phyloP scores from a whole-genome alignment of 2,329 filamentous ascomycete genomes.

The Aspergillus transmontanensis region DNA sequence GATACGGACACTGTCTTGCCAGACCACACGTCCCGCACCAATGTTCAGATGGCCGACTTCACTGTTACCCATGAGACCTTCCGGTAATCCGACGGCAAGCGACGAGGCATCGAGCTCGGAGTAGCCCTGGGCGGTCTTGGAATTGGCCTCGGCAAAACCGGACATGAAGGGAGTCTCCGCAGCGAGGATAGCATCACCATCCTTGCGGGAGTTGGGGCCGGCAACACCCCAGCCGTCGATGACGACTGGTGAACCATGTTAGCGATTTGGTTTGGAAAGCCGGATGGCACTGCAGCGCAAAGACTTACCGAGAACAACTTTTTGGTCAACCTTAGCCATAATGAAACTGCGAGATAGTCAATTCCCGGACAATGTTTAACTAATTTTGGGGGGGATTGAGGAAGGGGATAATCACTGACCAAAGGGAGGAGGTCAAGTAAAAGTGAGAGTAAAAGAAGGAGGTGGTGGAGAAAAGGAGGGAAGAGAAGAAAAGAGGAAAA shows the following conservation, averaged over 20 bases:
- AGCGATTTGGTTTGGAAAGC: conserved; percentile 26
- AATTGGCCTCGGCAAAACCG: conserved; percentile 67
- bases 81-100: conserved; percentile 89
- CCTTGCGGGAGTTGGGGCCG: conserved; percentile 73
- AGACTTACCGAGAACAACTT: conserved; percentile 66
- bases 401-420: conserved; percentile 3
- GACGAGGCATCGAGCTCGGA: conserved; percentile 95
- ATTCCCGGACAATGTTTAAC: conserved; percentile 19
- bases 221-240: conserved; percentile 98
- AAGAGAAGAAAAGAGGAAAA: conserved; percentile 18
- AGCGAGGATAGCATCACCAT: conserved; percentile 93
- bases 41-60: conserved; percentile 99
- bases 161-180: conserved; percentile 96
- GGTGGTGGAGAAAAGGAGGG: conserved; percentile 9
- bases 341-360: conserved; percentile 36
- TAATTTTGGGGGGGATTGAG: conserved; percentile 1
- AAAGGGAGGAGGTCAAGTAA: conserved; percentile 5
- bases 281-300: conserved; percentile 24
- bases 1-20: conserved; percentile 97
- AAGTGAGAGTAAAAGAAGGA: conserved; percentile 12
- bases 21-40: conserved; percentile 93
- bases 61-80: conserved; percentile 98
- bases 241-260: conserved; percentile 67
- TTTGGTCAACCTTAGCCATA: conserved; percentile 70
- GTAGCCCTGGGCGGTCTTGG: conserved; percentile 78